Base-by-base conservation (phyloP, 306 rosid genomes). In the Dryas octopetala region DNA sequence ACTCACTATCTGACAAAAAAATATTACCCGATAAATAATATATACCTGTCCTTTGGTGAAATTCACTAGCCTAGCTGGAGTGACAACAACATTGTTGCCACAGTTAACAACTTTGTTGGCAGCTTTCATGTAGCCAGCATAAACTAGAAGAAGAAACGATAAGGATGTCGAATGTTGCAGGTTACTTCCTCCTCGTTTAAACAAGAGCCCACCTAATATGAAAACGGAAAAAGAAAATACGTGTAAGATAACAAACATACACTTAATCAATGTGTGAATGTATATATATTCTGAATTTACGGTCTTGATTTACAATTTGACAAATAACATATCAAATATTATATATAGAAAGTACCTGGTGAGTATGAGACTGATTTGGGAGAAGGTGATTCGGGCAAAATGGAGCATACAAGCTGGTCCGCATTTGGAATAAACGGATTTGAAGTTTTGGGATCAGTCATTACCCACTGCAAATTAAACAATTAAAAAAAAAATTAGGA, bases 141-240 rank as follows among this genome's bases (percentile, higher is more conserved):
- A 89, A 12, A 84, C 93, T 43, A 84, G 0, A 4, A 78, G 69
- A 2, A 89, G 80, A 79, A 84, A 89, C 17, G 90, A 82, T 0
- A 67, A 0, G 5, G 87, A 8, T 23, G 87, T 82, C 43, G 62
- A 40, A 66, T 82, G 81, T 38, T 86, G 93, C 13, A 86, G 17
- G 53, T 86, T 86, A 58, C 84, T 66, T 28, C 60, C 53, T 53
- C 85, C 87, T 4, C 23, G 52, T 71, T 76, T 86, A 73, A 80
- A 78, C 45, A 86, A 12, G 40, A 88, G 87, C 6, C 89, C 93
- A 62, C 89, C 88, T 78, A 11, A 45, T 69, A 7, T 2, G 6
- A 62, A 62, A 8, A 7, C 5, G 15, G 40, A 6, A 14, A 38
- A 16, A 16, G 16, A 4, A 6, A 19, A 12, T 15, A 15, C 38